These are phyloP conservation scores for Lolium rigidum DNA, from an alignment of 176 grass and related monocot genomes.

Conservation along the genomic window DNA sequence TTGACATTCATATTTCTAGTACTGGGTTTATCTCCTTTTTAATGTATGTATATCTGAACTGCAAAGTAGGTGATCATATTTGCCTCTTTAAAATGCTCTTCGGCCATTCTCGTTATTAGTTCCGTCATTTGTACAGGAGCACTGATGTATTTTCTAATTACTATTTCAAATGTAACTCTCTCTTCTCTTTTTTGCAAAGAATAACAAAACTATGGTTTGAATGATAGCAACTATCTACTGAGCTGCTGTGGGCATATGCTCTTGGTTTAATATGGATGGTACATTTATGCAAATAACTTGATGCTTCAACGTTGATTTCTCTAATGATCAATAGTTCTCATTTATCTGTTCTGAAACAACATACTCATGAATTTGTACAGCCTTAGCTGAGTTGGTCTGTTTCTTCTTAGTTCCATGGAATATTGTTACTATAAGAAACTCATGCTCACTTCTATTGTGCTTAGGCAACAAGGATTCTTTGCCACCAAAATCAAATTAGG, in stretches of 20 bases:
- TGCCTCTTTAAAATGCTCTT: constrained; percentile 7
- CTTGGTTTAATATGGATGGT: constrained; percentile 22
- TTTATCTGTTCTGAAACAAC: not conserved
- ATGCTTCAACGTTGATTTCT: not conserved
- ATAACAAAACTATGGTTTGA: not conserved
- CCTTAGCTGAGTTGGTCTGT: not conserved
- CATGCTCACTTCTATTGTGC: constrained; percentile 1
- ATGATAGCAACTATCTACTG: not conserved
- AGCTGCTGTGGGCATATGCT: constrained; percentile 13
- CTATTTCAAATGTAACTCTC: not conserved
- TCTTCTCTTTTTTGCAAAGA: not conserved
- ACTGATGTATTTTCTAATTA: not conserved
- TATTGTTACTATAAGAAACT: not conserved
- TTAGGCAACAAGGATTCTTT: not conserved
- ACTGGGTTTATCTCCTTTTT: constrained; percentile 6
- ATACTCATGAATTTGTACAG: not conserved
- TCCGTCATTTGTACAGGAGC: not conserved
- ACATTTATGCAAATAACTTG: not conserved
- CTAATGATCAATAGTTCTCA: not conserved
- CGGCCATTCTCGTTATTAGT: not conserved
- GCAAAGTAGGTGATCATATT: constrained; percentile 15
- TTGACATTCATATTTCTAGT: constrained; percentile 6
- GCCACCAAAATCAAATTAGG: not conserved
- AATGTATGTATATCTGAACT: not conserved
- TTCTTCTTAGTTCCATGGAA: constrained; percentile 5